A percentile compares a stretch with the other conserved stretches of the same genome.
Evolutionary conservation across 305 asterid genomes (phyloP).

Genomic region (Fraxinus paxiana): DNA sequence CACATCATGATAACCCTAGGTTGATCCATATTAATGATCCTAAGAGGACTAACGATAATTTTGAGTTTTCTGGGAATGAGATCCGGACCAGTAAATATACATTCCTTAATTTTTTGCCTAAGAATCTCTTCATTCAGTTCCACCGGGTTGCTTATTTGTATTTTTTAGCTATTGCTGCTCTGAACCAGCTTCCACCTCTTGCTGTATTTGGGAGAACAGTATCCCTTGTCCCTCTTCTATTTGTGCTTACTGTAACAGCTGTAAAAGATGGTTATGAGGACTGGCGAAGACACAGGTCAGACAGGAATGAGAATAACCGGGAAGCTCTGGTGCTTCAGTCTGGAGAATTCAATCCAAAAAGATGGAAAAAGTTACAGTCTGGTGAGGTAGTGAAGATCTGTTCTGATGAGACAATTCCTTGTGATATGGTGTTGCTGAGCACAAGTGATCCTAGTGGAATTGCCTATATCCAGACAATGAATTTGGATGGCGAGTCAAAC

Average conservation of each 20-base stretch:
- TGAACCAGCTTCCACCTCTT: slow-evolving; percentile 97
- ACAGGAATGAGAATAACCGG: slow-evolving; percentile 90
- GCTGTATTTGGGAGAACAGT: slow-evolving; percentile 97
- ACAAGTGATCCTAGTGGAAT: slow-evolving; percentile 93
- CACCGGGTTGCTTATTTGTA: slow-evolving; percentile 94
- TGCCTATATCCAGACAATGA: slow-evolving; percentile 97
- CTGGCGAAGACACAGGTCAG: slow-evolving; percentile 99
- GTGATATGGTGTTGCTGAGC: slow-evolving; percentile 88
- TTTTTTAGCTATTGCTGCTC: slow-evolving; percentile 85
- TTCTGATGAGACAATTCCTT: slow-evolving; percentile 83
- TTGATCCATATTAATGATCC: slow-evolving; percentile 79
- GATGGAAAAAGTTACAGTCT: slow-evolving; percentile 75
- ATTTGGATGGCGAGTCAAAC: slow-evolving; percentile 97
- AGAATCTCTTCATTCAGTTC: slow-evolving; percentile 89
- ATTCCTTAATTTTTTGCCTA: slow-evolving; percentile 75
- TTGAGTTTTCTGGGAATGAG: slow-evolving; percentile 80
- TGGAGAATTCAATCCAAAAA: slow-evolving; percentile 55
- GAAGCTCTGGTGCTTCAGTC: slow-evolving; percentile 75
- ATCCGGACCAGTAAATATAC: slow-evolving; percentile 95
- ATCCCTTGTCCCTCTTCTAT: slow-evolving; percentile 92
- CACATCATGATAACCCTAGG: slow-evolving; percentile 69
- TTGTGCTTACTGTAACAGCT: slow-evolving; percentile 93
- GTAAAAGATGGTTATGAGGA: slow-evolving; percentile 98
- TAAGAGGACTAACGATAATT: slow-evolving; percentile 60
- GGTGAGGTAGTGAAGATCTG: slow-evolving; percentile 86